Conservation (phyloP, 257 asterid species). For the Scutellaria minor region DNA sequence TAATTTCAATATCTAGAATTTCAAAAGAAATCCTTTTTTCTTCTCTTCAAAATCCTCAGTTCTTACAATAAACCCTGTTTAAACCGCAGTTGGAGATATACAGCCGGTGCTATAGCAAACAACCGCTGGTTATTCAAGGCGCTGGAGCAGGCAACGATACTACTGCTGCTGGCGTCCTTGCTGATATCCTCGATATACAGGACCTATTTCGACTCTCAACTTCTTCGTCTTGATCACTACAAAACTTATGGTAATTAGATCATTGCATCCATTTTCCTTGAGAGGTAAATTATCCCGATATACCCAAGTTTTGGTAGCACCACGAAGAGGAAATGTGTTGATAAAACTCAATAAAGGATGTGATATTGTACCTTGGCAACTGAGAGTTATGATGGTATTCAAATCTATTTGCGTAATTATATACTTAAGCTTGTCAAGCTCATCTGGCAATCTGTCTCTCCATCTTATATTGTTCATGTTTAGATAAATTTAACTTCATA, state of each 20-base stretch:
- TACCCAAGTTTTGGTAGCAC: too few species aligned
- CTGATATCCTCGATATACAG: conserved; percentile 84
- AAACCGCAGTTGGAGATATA: conserved; percentile 73
- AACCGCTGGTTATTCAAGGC: conserved; percentile 87
- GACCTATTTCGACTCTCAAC: conserved; percentile 59
- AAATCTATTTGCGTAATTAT: not conserved
- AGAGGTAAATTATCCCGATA: too few species aligned
- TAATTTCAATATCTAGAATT: conserved; percentile 5
- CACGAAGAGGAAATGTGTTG: not conserved
- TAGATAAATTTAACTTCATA: too few species aligned
- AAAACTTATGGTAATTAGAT: not conserved
- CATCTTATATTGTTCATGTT: too few species aligned
- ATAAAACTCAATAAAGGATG: conserved; percentile 9
- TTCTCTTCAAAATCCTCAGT: not conserved
- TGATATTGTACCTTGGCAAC: not conserved
- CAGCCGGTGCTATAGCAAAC: conserved; percentile 76
- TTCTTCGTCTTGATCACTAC: not conserved
- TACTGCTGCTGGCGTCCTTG: conserved; percentile 91
- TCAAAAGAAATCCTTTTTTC: not conserved
- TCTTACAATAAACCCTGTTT: not conserved
- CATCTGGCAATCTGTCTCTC: too few species aligned
- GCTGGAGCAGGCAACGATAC: conserved; percentile 97
- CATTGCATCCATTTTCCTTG: not conserved
- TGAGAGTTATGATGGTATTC: not conserved
- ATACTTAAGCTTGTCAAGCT: too few species aligned